Base-by-base conservation (phyloP, 805 yeast species). In the Huiozyma sinensis region DNA sequence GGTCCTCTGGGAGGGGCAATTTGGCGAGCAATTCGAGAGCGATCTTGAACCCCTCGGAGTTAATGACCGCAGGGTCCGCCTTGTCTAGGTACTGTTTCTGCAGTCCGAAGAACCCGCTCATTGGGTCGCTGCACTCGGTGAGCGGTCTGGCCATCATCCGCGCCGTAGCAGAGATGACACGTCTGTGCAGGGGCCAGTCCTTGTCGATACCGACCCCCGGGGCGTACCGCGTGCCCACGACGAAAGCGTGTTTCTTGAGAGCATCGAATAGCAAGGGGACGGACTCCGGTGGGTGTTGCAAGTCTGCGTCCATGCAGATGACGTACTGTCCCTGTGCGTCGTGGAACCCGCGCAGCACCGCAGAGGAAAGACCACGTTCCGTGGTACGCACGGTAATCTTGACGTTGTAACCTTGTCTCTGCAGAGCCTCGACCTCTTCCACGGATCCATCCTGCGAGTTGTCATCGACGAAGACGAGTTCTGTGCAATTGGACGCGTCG, bases 161-260 rank as follows among this genome's bases (percentile, higher is more conserved):
- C 10, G 77, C 77, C 44, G 75, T 73, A 4, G 70, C 61, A 33
- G 72, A 67, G 43, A 72, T 71, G 33, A 72, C 67, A 52, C 76
- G 68, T 49, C 77, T 66, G 59, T 70, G 67, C 44, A 72, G 51
- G 32, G 76, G 76, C 77, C 77, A 72, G 51, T 71, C 74, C 54
- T 71, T 71, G 51, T 72, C 77, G 44, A 72, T 71, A 47, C 73
- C 75, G 39, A 72, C 76, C 49, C 76, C 76, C 35, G 72, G 72
- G n/a, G 76, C 76, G 45, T 72, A 72, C 57, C 77, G 65, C 33
- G 77, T 72, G 46, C 77, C 77, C 42, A 71, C 58, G 24, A 65
- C 75, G 44, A 72, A 72, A 28, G 76, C 69, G 47, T 65, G 66
- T 6, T 55, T 55, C 54, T 63, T 65, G 48, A 72, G 54, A 7